Evolutionary conservation across 345 rosid species (phyloP).

Genomic region (Iberis pinnata): DNA sequence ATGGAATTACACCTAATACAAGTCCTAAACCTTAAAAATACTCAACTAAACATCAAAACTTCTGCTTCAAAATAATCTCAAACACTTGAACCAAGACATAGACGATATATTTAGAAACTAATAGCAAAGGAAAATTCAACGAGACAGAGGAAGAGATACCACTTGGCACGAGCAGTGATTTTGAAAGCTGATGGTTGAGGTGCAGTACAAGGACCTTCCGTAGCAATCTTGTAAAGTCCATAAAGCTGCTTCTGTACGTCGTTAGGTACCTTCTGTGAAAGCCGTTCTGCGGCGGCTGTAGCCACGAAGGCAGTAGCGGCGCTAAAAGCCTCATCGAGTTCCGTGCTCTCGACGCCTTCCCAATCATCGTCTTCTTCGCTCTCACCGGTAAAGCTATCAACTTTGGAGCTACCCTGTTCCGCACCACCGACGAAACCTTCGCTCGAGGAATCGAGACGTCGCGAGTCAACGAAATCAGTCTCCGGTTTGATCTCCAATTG

Average conservation of each 20-base stretch:
- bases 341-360: constrained; percentile 97
- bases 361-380: constrained; percentile 47
- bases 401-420: constrained; percentile 70
- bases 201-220: constrained; percentile 76
- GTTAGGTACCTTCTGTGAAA: constrained; percentile 47
- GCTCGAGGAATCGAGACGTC: constrained; percentile 15
- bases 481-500: constrained; percentile 1
- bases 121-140: not conserved
- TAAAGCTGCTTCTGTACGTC: constrained; percentile 74
- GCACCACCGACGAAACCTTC: constrained; percentile 24
- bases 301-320: constrained; percentile 82
- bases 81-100: not conserved
- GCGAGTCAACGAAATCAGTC: not conserved
- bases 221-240: constrained; percentile 77
- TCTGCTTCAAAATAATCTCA: not conserved
- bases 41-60: too few species aligned
- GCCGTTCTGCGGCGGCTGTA: constrained; percentile 53
- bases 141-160: constrained; percentile 33
- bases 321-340: constrained; percentile 74
- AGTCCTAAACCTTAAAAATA: too few species aligned
- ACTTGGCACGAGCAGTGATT: constrained; percentile 88
- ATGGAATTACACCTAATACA: too few species aligned
- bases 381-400: not conserved
- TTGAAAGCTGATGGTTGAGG: constrained; percentile 88
- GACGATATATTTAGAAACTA: not conserved